Percentiles rank a stretch among this genome's conserved stretches.
Conservation (phyloP, 805 yeast species). For the Ogataea pignaliae region DNA sequence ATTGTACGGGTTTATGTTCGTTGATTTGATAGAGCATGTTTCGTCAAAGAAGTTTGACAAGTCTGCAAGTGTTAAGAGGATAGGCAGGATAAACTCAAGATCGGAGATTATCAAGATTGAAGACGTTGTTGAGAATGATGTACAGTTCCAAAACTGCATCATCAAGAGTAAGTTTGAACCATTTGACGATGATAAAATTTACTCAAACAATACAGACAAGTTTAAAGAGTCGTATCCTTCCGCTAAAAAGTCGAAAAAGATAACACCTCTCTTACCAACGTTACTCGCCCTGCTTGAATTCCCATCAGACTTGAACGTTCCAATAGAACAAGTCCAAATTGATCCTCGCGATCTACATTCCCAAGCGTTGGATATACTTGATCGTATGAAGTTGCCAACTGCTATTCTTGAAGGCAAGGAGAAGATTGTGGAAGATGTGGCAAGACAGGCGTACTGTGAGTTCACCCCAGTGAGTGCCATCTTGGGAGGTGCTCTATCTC, state of each 20-base stretch:
- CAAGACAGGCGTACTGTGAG: slow-evolving; percentile 55
- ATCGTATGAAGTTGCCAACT: slow-evolving; percentile 41
- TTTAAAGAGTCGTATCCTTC: slow-evolving; percentile 20
- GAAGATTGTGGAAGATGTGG: slow-evolving; percentile 34
- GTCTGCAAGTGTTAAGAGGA: slow-evolving; percentile 42
- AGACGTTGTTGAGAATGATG: slow-evolving; percentile 34
- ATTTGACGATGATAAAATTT: slow-evolving; percentile 28
- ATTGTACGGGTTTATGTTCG: slow-evolving; percentile 73
- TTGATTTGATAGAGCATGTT: slow-evolving; percentile 67
- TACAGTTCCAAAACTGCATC: slow-evolving; percentile 32
- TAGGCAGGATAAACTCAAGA: slow-evolving; percentile 44
- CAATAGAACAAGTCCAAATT: slow-evolving; percentile 23
- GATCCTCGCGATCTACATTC: slow-evolving; percentile 25
- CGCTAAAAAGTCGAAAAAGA: slow-evolving; percentile 38
- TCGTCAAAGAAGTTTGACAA: slow-evolving; percentile 49
- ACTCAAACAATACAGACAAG: slow-evolving; percentile 32
- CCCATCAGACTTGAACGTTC: slow-evolving; percentile 17
- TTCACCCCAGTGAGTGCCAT: slow-evolving; percentile 82
- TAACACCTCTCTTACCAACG: slow-evolving; percentile 56
- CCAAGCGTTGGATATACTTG: slow-evolving; percentile 29
- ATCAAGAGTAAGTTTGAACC: slow-evolving; percentile 35
- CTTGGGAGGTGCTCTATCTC: slow-evolving; percentile 85
- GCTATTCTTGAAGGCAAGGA: slow-evolving; percentile 35
- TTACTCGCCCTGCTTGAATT: slow-evolving; percentile 54
- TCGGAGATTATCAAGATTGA: slow-evolving; percentile 39